These are phyloP conservation scores for Candida smagusa DNA, from an alignment of 1,139 yeast genomes.

Conservation along the genomic window DNA sequence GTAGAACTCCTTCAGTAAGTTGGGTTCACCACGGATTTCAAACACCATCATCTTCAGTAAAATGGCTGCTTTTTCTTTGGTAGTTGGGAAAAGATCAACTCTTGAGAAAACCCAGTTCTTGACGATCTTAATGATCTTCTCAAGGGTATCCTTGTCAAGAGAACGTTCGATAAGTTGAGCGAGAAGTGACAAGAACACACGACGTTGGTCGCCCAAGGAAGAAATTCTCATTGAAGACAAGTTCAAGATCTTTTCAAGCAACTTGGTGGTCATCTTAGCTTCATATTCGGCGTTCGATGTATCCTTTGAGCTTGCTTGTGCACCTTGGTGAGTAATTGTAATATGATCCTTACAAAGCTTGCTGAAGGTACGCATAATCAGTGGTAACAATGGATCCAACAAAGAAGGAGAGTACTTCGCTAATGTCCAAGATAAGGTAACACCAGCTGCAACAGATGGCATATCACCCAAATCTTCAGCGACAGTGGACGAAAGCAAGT, in stretches of 20 bases:
- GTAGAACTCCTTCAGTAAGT: conserved; percentile 77
- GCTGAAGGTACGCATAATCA: conserved; percentile 81
- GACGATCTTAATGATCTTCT: conserved; percentile 74
- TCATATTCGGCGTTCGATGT: conserved; percentile 53
- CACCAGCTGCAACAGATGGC: conserved; percentile 89
- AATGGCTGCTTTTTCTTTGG: conserved; percentile 94
- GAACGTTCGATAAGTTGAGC: conserved; percentile 92
- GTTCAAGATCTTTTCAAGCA: conserved; percentile 73
- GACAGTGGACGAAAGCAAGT: conserved; percentile 62
- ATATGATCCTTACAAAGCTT: conserved; percentile 88
- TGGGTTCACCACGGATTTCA: conserved; percentile 81
- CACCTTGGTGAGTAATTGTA: conserved; percentile 58
- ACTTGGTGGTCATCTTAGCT: conserved; percentile 72
- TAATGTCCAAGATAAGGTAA: conserved; percentile 79
- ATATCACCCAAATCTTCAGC: conserved; percentile 81
- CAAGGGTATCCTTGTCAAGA: conserved; percentile 69
- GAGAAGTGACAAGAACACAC: conserved; percentile 78
- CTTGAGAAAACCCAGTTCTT: conserved; percentile 88
- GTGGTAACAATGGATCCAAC: conserved; percentile 70
- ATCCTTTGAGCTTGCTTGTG: conserved; percentile 31
- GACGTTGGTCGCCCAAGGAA: conserved; percentile 84
- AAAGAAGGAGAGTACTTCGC: conserved; percentile 71
- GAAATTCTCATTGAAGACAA: conserved; percentile 81
- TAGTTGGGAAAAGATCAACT: conserved; percentile 85
- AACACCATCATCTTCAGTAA: conserved; percentile 91